A percentile compares a stretch with the other conserved stretches of the same genome.
Conservation (phyloP, 2,329 filamentous ascomycete genomes). For the Stemphylium lycopersici region DNA sequence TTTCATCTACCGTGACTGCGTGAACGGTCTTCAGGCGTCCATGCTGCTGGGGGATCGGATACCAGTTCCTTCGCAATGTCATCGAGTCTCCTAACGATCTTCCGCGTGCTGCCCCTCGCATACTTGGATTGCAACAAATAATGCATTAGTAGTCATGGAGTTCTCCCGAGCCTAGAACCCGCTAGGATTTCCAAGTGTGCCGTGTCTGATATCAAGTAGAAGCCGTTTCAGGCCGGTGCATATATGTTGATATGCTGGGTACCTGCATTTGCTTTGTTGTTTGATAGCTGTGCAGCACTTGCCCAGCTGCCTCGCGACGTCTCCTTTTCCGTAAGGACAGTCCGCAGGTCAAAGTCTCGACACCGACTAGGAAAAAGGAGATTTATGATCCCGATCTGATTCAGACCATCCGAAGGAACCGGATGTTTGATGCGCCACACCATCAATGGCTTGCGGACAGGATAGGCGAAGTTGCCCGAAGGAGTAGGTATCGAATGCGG, state of each 20-base stretch:
- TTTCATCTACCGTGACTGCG: not conserved
- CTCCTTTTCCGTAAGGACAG: not conserved
- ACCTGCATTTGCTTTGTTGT: not conserved
- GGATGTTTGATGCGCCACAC: not conserved
- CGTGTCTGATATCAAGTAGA: not conserved
- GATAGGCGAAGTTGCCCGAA: conserved; percentile 5
- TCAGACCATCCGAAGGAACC: no score
- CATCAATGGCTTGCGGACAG: not conserved
- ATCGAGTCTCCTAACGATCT: not conserved
- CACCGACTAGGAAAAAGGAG: not conserved
- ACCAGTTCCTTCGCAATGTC: not conserved
- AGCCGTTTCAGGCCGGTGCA: conserved; percentile 1
- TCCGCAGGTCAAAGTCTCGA: not conserved
- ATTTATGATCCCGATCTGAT: no score
- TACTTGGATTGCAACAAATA: no score
- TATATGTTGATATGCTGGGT: not conserved
- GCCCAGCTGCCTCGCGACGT: not conserved
- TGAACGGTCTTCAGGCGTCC: not conserved
- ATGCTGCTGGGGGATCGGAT: conserved; percentile 3
- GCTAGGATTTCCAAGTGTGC: not conserved
- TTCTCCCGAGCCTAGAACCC: not conserved
- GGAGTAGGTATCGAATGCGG: conserved; percentile 14
- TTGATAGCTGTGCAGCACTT: not conserved
- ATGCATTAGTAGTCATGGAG: not conserved
- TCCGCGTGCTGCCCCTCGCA: no score